These are phyloP conservation scores for Elsinoe necatrix DNA, from an alignment of 2,329 filamentous ascomycete genomes.

Conservation along the genomic window DNA sequence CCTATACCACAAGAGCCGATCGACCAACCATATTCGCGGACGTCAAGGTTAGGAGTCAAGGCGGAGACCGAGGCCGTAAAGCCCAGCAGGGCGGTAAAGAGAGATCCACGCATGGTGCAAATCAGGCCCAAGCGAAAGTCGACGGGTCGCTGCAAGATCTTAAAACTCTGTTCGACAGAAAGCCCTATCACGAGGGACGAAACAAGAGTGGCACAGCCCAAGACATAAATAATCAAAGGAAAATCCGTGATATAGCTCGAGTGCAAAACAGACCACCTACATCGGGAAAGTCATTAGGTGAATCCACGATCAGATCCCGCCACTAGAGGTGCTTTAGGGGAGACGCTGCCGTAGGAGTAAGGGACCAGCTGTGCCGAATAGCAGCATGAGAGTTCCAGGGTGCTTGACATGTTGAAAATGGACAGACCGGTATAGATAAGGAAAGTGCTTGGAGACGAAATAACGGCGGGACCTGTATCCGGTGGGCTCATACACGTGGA, in stretches of 20 bases:
- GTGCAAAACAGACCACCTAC: neutral
- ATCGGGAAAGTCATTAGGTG: slow-evolving; percentile 1
- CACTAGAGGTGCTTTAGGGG: neutral
- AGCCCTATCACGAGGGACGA: slow-evolving; percentile 6
- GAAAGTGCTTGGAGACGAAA: slow-evolving; percentile 7
- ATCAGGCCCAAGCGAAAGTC: neutral
- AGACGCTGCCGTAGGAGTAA: neutral
- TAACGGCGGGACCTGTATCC: neutral
- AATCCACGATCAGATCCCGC: neutral
- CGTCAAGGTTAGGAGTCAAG: neutral
- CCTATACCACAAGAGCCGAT: too few species aligned
- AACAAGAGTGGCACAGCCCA: neutral
- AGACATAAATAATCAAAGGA: neutral
- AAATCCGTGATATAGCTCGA: slow-evolving; percentile 1
- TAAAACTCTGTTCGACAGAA: slow-evolving; percentile 1
- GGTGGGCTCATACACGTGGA: neutral
- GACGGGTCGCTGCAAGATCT: neutral
- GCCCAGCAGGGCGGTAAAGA: slow-evolving; percentile 13
- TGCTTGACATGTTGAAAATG: slow-evolving; percentile 2
- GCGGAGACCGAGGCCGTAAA: slow-evolving; percentile 12
- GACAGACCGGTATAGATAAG: slow-evolving; percentile 11
- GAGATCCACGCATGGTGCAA: slow-evolving; percentile 9
- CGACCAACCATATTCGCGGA: neutral
- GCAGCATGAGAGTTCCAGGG: neutral
- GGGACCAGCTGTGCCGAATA: slow-evolving; percentile 5